A percentile compares a stretch with the other conserved stretches of the same genome.
Conservation (phyloP, 805 yeast genomes). For the Vanderwaltozyma tropicalis region DNA sequence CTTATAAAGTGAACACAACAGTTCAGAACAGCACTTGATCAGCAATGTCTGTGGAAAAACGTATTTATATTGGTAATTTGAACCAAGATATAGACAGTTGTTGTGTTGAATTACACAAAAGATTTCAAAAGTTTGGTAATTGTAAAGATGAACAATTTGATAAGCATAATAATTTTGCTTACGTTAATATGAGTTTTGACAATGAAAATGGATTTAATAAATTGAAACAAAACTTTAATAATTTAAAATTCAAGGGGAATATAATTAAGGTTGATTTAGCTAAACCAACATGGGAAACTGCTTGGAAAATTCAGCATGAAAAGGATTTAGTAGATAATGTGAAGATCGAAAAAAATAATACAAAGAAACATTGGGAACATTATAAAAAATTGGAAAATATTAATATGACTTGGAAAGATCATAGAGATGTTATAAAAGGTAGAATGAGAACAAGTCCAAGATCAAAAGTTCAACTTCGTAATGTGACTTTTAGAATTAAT, state of each 20-base stretch:
- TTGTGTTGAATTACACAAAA: conserved; percentile 35
- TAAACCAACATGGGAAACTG: conserved; percentile 38
- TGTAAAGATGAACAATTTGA: conserved; percentile 38
- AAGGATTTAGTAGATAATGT: conserved; percentile 30
- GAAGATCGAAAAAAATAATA: conserved; percentile 25
- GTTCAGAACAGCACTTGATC: background rate
- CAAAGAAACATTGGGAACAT: conserved; percentile 32
- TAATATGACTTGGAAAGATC: conserved; percentile 33
- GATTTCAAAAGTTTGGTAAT: conserved; percentile 57
- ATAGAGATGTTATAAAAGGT: conserved; percentile 42
- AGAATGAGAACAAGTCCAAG: conserved; percentile 50
- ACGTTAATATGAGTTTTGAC: conserved; percentile 46
- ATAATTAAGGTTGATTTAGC: conserved; percentile 55
- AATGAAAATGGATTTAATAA: conserved; percentile 33
- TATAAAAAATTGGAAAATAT: conserved; percentile 31
- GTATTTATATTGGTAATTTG: conserved; percentile 26
- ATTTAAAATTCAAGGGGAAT: conserved; percentile 67
- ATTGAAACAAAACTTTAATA: conserved; percentile 51
- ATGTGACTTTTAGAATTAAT: conserved; percentile 55
- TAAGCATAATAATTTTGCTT: conserved; percentile 54
- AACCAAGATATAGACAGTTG: conserved; percentile 17
- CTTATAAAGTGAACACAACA: too few relatives aligned
- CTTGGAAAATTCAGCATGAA: conserved; percentile 38
- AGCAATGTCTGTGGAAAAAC: conserved; percentile 9
- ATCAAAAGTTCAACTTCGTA: conserved; percentile 26